Percentiles rank a stretch among this genome's conserved stretches.
These are phyloP conservation scores for Candida hispaniensis DNA, from an alignment of 805 yeast species.

Conservation along the genomic window DNA sequence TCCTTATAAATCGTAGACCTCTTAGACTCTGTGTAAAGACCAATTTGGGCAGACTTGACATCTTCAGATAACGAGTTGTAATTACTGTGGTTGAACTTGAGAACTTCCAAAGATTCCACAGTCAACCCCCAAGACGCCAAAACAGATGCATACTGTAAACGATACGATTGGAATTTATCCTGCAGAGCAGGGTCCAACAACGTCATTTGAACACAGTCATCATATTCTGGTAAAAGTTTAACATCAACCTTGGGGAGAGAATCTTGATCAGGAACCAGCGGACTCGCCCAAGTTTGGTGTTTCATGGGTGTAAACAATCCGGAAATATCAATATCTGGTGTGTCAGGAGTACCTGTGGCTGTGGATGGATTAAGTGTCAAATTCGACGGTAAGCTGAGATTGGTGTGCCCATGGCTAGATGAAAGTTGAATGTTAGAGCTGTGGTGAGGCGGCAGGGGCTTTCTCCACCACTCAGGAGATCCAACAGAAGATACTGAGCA, in stretches of 20 bases:
- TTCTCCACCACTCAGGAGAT: conserved; percentile 14
- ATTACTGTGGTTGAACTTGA: conserved; percentile 51
- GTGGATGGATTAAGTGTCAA: too few relatives aligned
- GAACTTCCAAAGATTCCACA: conserved; percentile 62
- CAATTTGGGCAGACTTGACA: conserved; percentile 24
- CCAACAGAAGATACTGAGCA: conserved; percentile 2
- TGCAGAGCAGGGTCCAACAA: conserved; percentile 32
- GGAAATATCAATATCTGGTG: conserved; percentile 7
- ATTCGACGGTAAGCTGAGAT: too few relatives aligned
- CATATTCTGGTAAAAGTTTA: conserved; percentile 3
- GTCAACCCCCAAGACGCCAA: conserved; percentile 77
- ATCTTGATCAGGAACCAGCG: background rate
- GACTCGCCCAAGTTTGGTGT: too few relatives aligned
- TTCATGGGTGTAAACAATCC: conserved; percentile 9
- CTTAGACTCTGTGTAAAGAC: conserved; percentile 3
- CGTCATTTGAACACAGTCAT: too few relatives aligned
- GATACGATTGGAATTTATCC: conserved; percentile 33
- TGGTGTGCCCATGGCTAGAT: too few relatives aligned
- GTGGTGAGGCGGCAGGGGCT: too few relatives aligned
- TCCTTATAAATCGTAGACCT: conserved; percentile 21
- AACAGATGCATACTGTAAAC: conserved; percentile 68
- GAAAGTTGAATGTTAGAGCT: too few relatives aligned
- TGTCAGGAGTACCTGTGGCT: conserved; percentile 1
- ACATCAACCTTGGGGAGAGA: conserved; percentile 12
- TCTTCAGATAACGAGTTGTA: conserved; percentile 17